Conservation (phyloP, 192 early-diverging fungal genomes). For the Globomyces pollinis-pini region DNA sequence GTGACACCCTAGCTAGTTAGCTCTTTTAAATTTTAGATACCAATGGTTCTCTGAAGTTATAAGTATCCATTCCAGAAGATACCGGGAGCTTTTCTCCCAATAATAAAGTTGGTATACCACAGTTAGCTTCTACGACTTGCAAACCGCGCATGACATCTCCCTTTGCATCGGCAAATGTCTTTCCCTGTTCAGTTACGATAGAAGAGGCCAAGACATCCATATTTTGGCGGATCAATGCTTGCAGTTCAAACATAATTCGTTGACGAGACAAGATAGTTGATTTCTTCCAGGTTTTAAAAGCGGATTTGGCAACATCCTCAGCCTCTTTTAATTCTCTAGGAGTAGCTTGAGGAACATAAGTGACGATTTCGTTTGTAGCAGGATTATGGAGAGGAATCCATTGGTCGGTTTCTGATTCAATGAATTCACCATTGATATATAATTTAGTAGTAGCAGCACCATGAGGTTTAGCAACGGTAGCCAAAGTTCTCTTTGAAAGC, state of each 20-base stretch:
- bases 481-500: neutral
- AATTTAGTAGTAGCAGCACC: slow-evolving; percentile 31
- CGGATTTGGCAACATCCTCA: slow-evolving; percentile 56
- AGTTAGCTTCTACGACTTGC: slow-evolving; percentile 84
- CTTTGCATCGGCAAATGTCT: slow-evolving; percentile 84
- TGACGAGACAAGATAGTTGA: slow-evolving; percentile 76
- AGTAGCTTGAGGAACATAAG: slow-evolving; percentile 83
- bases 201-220: slow-evolving; percentile 65
- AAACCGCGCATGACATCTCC: slow-evolving; percentile 87
- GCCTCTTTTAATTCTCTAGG: slow-evolving; percentile 73
- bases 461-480: neutral
- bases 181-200: slow-evolving; percentile 87
- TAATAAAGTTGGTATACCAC: slow-evolving; percentile 66
- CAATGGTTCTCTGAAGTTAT: slow-evolving; percentile 80
- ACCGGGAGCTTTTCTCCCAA: slow-evolving; percentile 81
- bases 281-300: slow-evolving; percentile 83
- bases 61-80: slow-evolving; percentile 91
- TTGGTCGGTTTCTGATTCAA: slow-evolving; percentile 73
- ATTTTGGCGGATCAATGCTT: slow-evolving; percentile 30
- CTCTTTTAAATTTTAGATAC: no score
- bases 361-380: slow-evolving; percentile 83
- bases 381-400: slow-evolving; percentile 90
- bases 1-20: no score
- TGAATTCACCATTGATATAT: slow-evolving; percentile 87
- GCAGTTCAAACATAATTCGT: slow-evolving; percentile 86